Evolutionary conservation across 1,284 basidiomycete genomes (phyloP), one percentile per base, ranked within the genome.

Genomic region (Cystobasidium sp.): DNA sequence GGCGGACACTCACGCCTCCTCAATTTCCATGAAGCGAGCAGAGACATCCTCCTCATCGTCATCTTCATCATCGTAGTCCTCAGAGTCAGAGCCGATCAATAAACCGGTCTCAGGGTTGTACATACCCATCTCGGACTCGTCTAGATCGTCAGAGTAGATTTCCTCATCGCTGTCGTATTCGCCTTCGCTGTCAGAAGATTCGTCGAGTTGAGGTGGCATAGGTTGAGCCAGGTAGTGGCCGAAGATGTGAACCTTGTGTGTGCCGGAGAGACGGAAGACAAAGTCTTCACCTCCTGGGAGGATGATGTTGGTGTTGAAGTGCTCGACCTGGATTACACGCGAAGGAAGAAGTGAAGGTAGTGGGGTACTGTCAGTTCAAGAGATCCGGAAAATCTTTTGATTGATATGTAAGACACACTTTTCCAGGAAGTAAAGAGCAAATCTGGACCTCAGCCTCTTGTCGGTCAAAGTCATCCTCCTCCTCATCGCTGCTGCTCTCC

Each of bases 201-300:
- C 75, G n/a, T 61, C 68, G 59, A 51, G 77, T 41, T 43, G 41
- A 71, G 56, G 58, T 67, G 79, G 80, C 74, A 80, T 80, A 55
- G 81, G 81, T 77, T 85, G 84, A 76, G 83, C 78, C 79, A 96
- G 89, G 84, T 93, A 96, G 85, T 96, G 94, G 75, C 94, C 94
- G 77, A 90, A 88, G 74, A 97, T 84, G 83, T 94, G 89, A 75
- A 97, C 86, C 64, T 89, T 85, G 68, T 77, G 64, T 74, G 75
- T 90, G 75, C 94, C 94, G 58, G 89, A 86, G 65, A 89, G 85
- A 80, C 92, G 88, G 81, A 97, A 88, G 76, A 84, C 81, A 77
- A 86, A 79, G 63, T 79, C 77, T 75, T 74, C 75, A 37, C 64
- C 67, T 14, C 65, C 58, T 31, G 69, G 65, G 1, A 78, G 68